These are phyloP conservation scores for Aspergillus vadensis DNA, from an alignment of 2,329 filamentous ascomycete species.

Conservation along the genomic window DNA sequence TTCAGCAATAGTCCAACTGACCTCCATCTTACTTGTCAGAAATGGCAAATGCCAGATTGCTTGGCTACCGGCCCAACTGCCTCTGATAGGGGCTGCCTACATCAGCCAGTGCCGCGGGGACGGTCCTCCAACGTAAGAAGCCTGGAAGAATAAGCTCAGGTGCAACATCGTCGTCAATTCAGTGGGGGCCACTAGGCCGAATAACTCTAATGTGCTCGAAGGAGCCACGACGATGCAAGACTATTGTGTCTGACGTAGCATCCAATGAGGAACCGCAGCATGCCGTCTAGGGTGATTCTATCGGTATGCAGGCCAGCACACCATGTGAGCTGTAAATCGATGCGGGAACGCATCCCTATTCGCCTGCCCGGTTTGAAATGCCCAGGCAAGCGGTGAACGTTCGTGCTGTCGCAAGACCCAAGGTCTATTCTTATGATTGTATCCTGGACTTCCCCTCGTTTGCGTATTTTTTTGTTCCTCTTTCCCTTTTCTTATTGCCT, in stretches of 20 bases:
- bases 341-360: constrained; percentile 22
- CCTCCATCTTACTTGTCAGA: constrained; percentile 22
- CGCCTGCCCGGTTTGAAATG: constrained; percentile 27
- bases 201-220: constrained; percentile 17
- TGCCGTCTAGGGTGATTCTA: constrained; percentile 14
- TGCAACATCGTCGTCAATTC: constrained; percentile 23
- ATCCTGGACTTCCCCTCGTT: not conserved
- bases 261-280: constrained; percentile 16
- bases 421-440: constrained; percentile 1
- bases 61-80: constrained; percentile 15
- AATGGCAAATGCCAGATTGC: constrained; percentile 22
- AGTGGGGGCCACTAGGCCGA: constrained; percentile 12
- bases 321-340: constrained; percentile 34
- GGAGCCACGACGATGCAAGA: constrained; percentile 9
- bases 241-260: constrained; percentile 19
- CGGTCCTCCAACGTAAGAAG: constrained; percentile 11
- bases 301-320: constrained; percentile 25
- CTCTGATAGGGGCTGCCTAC: constrained; percentile 16
- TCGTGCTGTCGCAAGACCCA: constrained; percentile 7
- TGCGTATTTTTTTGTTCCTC: not conserved
- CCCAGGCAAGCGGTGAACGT: constrained; percentile 23
- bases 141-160: constrained; percentile 22
- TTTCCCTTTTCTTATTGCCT: not conserved
- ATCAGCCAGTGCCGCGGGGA: not conserved
- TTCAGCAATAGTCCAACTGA: constrained; percentile 23